Conservation (phyloP, 768 basidiomycete genomes). For the Filobasidium wieringae region DNA sequence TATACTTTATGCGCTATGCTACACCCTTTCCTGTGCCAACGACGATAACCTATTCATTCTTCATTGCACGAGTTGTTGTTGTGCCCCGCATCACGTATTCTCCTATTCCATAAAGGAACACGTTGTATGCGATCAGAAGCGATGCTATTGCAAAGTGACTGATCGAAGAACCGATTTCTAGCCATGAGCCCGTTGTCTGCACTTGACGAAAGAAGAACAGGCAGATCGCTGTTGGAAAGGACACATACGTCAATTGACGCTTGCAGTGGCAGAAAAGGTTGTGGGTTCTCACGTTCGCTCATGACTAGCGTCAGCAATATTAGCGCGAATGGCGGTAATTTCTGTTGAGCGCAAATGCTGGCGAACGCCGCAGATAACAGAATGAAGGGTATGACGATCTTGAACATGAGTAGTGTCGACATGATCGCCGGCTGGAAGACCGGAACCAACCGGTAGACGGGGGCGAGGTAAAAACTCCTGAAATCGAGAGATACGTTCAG, state of each 20-base stretch:
- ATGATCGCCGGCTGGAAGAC: constrained; percentile 77
- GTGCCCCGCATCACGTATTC: constrained; percentile 51
- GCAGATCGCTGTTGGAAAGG: constrained; percentile 53
- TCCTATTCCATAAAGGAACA: constrained; percentile 60
- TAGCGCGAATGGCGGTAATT: constrained; percentile 65
- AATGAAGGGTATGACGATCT: constrained; percentile 68
- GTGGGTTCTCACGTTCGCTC: constrained; percentile 51
- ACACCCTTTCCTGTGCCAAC: no score
- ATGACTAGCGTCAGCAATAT: constrained; percentile 65
- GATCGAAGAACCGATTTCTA: constrained; percentile 79
- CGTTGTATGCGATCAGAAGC: constrained; percentile 64
- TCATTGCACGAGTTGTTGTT: background rate
- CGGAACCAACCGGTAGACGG: constrained; percentile 75
- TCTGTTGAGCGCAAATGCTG: constrained; percentile 54
- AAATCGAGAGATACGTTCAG: no score
- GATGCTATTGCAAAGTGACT: constrained; percentile 78
- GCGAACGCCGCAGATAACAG: constrained; percentile 61
- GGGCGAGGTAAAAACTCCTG: constrained; percentile 73
- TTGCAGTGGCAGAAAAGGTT: background rate
- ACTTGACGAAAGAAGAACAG: constrained; percentile 73
- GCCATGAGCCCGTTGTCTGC: constrained; percentile 66
- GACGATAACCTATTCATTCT: no score
- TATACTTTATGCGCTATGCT: no score
- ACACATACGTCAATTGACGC: background rate
- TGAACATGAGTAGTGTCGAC: constrained; percentile 62